Evolutionary conservation across 75 land plant species (phyloP), one percentile per base, ranked within the genome.

Genomic region (Selaginella tamariscina): DNA sequence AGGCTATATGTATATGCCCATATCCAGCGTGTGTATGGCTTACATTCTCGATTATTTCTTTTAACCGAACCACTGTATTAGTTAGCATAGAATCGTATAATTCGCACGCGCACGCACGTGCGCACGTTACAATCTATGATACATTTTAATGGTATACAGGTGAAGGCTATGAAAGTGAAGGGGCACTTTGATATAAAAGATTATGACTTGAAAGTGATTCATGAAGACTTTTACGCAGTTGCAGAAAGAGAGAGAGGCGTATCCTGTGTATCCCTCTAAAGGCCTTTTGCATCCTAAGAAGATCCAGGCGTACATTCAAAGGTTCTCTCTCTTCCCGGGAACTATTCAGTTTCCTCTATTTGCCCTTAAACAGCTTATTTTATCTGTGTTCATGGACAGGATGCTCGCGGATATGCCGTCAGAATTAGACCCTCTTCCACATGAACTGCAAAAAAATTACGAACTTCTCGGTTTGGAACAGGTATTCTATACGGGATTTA

Each of bases 151-250:
- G 8, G 26, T 59, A 2, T 59, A 60, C 67, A 94, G 98, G 95
- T 94, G 32, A 86, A 75, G 64, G 77, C 77, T 55, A 72, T 86
- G 84, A 60, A 74, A 2, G 27, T 24, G 24, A 69, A 81, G 30
- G 80, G 80, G 72, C 96, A 94, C 72, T 94, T 74, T 76, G 95
- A 86, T 74, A 82, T 94, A 75, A 75, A 78, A 70, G 91, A 86
- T 23, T 89, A 85, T 66, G 33, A 29, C 23, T 20, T 28, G 0
- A 55, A 27, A 55, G 24, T 26, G 15, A 73, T 84, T 64, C 73
- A 73, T 31, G 76, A 77, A 75, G 68, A 66, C 64, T 73, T 84
- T 64, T 72, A 71, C 32, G 74, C 77, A 72, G 80, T 72, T 68
- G 65, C 70, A 29, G 68, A 66, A 39, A 67, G 74, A 54, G 78